phyloP scores from a whole-genome alignment of 768 basidiomycete genomes.

The Exidia glandulosa region DNA sequence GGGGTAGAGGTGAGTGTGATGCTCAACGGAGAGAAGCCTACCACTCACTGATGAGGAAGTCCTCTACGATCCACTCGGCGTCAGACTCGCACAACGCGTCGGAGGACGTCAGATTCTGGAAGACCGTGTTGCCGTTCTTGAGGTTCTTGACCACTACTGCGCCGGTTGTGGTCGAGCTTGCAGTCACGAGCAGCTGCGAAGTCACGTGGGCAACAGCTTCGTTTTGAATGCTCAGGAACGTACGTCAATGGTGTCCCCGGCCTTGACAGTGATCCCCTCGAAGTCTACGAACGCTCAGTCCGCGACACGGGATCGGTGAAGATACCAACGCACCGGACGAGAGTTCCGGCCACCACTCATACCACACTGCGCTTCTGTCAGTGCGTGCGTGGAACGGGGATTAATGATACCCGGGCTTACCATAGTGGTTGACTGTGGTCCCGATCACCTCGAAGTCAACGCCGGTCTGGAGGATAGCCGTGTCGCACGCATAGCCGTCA shows the following conservation, averaged over 20 bases:
- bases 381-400: background rate
- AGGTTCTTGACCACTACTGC: constrained; percentile 17
- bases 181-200: constrained; percentile 15
- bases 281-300: background rate
- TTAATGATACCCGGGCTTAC: constrained; percentile 7
- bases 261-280: constrained; percentile 15
- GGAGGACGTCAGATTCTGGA: constrained; percentile 19
- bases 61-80: constrained; percentile 31
- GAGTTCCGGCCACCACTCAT: constrained; percentile 24
- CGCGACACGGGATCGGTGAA: constrained; percentile 9
- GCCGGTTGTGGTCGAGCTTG: constrained; percentile 15
- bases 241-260: constrained; percentile 18
- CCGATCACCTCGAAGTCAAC: constrained; percentile 21
- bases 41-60: constrained; percentile 17
- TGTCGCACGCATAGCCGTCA: constrained; percentile 25
- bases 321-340: no score
- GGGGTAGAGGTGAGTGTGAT: background rate
- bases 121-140: constrained; percentile 16
- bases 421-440: constrained; percentile 17
- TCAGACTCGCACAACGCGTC: constrained; percentile 22
- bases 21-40: background rate
- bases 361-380: constrained; percentile 13
- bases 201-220: background rate
- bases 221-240: background rate
- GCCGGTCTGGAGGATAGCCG: constrained; percentile 27